Evolutionary conservation across 129 eudicot species (phyloP).

Genomic region (Solidago caesia): DNA sequence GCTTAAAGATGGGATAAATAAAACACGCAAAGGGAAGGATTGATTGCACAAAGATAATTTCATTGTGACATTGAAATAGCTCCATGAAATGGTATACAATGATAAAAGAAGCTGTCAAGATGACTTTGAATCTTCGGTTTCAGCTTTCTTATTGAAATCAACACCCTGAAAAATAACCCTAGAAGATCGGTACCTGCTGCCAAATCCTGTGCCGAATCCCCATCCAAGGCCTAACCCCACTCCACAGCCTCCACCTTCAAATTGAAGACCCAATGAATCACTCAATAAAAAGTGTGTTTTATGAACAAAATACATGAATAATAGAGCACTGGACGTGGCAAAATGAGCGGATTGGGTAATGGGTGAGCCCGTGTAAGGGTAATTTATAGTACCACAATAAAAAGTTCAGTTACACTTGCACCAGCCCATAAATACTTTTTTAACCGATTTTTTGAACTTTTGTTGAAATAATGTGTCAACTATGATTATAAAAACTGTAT

Average conservation of each 20-base stretch:
- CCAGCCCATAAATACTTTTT: neutral
- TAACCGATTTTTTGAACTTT: neutral
- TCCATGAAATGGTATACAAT: neutral
- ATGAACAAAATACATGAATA: neutral
- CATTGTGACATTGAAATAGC: neutral
- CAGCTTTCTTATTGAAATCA: conserved; percentile 43
- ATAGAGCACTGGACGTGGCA: neutral
- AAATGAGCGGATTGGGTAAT: neutral
- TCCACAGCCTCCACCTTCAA: conserved; percentile 91
- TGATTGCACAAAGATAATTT: conserved; percentile 5
- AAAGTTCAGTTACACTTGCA: neutral
- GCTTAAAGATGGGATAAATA: conserved; percentile 1
- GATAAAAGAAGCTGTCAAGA: conserved; percentile 6
- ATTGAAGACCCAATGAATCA: conserved; percentile 23
- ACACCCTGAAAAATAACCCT: conserved; percentile 60
- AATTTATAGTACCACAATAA: neutral
- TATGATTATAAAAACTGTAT: neutral
- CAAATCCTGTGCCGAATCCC: conserved; percentile 84
- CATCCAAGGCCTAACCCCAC: conserved; percentile 91
- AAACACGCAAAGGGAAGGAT: conserved; percentile 1
- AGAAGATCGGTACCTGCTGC: conserved; percentile 69
- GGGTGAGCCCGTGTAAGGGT: neutral
- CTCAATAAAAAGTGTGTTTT: neutral
- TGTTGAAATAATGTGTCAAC: neutral
- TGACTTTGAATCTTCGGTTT: conserved; percentile 36